A percentile compares a stretch with the other conserved stretches of the same genome.
Evolutionary conservation across 768 basidiomycete genomes (phyloP).

Genomic region (Termitomyces sp.): DNA sequence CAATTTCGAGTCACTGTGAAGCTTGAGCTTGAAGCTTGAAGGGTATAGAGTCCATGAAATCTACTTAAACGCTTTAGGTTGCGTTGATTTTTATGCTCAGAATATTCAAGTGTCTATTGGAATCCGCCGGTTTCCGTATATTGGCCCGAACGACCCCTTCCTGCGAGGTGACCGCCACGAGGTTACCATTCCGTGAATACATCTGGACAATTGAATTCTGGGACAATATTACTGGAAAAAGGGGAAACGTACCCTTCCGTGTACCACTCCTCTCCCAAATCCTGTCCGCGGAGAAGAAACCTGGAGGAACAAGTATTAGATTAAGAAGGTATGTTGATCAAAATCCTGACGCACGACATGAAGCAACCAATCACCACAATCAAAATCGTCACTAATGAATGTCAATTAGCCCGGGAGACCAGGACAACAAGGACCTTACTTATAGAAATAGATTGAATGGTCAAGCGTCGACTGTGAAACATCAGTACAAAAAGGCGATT

Average conservation of each 20-base stretch:
- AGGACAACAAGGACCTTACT: slow-evolving; percentile 35
- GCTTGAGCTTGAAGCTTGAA: no score
- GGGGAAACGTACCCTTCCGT: slow-evolving; percentile 56
- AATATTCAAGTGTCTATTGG: no score
- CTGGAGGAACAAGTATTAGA: slow-evolving; percentile 29
- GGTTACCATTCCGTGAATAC: slow-evolving; percentile 60
- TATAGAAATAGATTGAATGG: slow-evolving; percentile 79
- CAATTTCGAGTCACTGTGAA: no score
- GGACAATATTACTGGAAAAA: background rate
- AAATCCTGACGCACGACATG: slow-evolving; percentile 54
- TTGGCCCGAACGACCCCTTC: slow-evolving; percentile 74
- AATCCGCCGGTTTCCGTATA: slow-evolving; percentile 36
- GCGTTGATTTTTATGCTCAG: no score
- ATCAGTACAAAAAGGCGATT: slow-evolving; percentile 1
- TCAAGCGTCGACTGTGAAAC: slow-evolving; percentile 61
- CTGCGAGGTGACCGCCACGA: slow-evolving; percentile 77
- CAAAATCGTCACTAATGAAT: slow-evolving; percentile 57
- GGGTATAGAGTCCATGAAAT: no score
- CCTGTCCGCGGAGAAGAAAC: slow-evolving; percentile 61
- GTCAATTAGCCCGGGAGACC: background rate
- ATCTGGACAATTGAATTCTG: slow-evolving; percentile 36
- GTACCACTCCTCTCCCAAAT: slow-evolving; percentile 65
- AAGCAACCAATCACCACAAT: slow-evolving; percentile 79
- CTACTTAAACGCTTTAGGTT: no score
- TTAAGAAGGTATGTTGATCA: background rate